Evolutionary conservation across 2,329 filamentous ascomycete genomes (phyloP), one percentile per base, ranked within the genome.

Genomic region (Fusarium brachygibbosum): DNA sequence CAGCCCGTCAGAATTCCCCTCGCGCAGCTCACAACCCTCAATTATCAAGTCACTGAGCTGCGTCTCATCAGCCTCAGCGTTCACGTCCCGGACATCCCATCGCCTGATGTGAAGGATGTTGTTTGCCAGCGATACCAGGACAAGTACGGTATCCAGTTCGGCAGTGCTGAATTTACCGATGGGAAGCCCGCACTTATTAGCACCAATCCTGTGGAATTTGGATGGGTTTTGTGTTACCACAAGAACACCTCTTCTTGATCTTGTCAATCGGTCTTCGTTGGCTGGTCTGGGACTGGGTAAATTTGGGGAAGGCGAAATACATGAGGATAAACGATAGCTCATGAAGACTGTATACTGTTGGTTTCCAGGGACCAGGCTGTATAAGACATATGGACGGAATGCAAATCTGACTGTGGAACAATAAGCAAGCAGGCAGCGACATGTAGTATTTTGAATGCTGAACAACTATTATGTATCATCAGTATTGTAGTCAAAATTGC

Each of bases 201-300:
- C n/a, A 69, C 66, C n/a, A 69, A 69, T 12, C 66, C 66, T 7
- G 66, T 69, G 21, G 66, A 67, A 5, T 63, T 63, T 51, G 66
- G 66, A 2, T 69, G 51, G 46, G 62, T 69, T 8, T 17, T 69
- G 42, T 69, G 66, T 2, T 69, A 69, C 3, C 66, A 41, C 25
- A 41, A 57, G 54, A n/a, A 60, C n/a, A 56, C 34, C 38, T 49
- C 56, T 50, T 49, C 54, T 37, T 66, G 14, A 50, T 11, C 13
- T 2, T 6, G 3, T 2, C 14, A 17, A 17, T 3, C 8, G 5
- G 13, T 9, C 1, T 8, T 29, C 6, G 3, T 29, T 13, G 16
- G 2, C 4, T 25, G 23, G 12, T 0, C 2, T 6, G 2, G 4
- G 8, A 19, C 11, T 13, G 2, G 8, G 11, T 13, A 6, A n/a